These are phyloP conservation scores for Leishmania amazonensis DNA, from an alignment of 208 protist species.

Conservation along the genomic window DNA sequence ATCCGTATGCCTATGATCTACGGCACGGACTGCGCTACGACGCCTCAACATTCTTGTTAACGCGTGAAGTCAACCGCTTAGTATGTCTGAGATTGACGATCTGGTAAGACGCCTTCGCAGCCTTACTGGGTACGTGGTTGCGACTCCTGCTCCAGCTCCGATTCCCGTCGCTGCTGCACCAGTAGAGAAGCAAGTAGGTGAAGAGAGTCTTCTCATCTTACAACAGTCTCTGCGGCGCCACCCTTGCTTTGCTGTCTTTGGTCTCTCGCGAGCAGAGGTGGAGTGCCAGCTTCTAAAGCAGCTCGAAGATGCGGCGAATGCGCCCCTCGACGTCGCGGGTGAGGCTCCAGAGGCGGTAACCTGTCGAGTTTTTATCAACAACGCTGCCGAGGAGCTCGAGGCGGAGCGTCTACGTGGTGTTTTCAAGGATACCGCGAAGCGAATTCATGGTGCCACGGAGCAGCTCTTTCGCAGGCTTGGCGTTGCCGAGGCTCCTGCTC, in stretches of 20 bases:
- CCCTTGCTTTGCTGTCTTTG: slow-evolving; percentile 39
- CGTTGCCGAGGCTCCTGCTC: slow-evolving; percentile 42
- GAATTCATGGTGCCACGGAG: slow-evolving; percentile 13
- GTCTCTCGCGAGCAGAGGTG: slow-evolving; percentile 26
- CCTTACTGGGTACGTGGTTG: slow-evolving; percentile 57
- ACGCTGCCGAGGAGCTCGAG: slow-evolving; percentile 60
- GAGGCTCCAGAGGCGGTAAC: slow-evolving; percentile 1
- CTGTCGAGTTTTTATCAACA: slow-evolving; percentile 64
- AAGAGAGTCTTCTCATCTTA: slow-evolving; percentile 54
- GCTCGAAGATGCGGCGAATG: slow-evolving; percentile 25
- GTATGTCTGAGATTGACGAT: slow-evolving; percentile 49
- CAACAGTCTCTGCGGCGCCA: slow-evolving; percentile 76
- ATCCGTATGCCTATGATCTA: not conserved
- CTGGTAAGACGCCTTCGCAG: slow-evolving; percentile 72
- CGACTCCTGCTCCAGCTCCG: slow-evolving; percentile 1
- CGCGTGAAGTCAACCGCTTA: too few species aligned
- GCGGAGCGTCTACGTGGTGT: slow-evolving; percentile 64
- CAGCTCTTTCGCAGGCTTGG: slow-evolving; percentile 48
- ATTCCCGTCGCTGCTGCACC: slow-evolving; percentile 17
- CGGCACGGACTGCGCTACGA: not conserved
- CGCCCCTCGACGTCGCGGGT: not conserved
- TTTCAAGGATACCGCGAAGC: slow-evolving; percentile 36
- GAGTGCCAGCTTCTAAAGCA: slow-evolving; percentile 30
- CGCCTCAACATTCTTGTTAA: too few species aligned
- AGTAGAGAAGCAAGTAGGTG: slow-evolving; percentile 36